Conservation (phyloP, 1,284 basidiomycete species). For the Termitomyces sp. region DNA sequence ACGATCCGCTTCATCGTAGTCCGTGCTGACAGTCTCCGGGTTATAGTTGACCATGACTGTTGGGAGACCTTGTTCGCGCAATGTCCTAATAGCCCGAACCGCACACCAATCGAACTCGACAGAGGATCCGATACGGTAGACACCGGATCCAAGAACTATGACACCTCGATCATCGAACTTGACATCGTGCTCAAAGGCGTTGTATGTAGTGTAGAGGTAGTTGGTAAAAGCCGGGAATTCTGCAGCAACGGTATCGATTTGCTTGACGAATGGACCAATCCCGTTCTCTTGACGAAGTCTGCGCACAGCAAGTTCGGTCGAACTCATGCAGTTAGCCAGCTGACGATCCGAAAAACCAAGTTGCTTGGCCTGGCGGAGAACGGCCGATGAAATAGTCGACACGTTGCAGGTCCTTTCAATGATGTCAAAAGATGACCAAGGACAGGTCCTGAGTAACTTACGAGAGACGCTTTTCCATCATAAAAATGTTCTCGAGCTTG, state of each 20-base stretch:
- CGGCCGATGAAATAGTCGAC: slow-evolving; percentile 58
- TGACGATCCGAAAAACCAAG: slow-evolving; percentile 95
- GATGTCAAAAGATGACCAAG: not conserved
- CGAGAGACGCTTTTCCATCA: slow-evolving; percentile 75
- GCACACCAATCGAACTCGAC: slow-evolving; percentile 99
- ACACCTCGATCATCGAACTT: slow-evolving; percentile 88
- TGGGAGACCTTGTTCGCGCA: slow-evolving; percentile 90
- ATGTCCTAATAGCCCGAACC: slow-evolving; percentile 92
- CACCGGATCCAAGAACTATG: slow-evolving; percentile 97
- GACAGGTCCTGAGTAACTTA: slow-evolving; percentile 33
- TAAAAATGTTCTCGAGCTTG: slow-evolving; percentile 78
- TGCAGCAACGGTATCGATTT: slow-evolving; percentile 98
- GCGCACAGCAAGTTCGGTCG: slow-evolving; percentile 87
- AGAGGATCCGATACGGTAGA: slow-evolving; percentile 97
- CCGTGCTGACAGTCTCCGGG: slow-evolving; percentile 97
- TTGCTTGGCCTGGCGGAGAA: slow-evolving; percentile 87
- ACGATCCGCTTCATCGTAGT: slow-evolving; percentile 98
- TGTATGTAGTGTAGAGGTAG: slow-evolving; percentile 98
- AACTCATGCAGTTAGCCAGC: slow-evolving; percentile 75
- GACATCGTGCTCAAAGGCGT: slow-evolving; percentile 90
- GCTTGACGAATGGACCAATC: slow-evolving; percentile 93
- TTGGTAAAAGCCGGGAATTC: slow-evolving; percentile 99
- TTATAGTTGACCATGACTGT: slow-evolving; percentile 99
- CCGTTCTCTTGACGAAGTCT: slow-evolving; percentile 79
- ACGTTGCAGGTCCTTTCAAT: slow-evolving; percentile 57